Evolutionary conservation across 2,329 filamentous ascomycete genomes (phyloP), one percentile per base, ranked within the genome.

Genomic region (Fusarium avenaceum): DNA sequence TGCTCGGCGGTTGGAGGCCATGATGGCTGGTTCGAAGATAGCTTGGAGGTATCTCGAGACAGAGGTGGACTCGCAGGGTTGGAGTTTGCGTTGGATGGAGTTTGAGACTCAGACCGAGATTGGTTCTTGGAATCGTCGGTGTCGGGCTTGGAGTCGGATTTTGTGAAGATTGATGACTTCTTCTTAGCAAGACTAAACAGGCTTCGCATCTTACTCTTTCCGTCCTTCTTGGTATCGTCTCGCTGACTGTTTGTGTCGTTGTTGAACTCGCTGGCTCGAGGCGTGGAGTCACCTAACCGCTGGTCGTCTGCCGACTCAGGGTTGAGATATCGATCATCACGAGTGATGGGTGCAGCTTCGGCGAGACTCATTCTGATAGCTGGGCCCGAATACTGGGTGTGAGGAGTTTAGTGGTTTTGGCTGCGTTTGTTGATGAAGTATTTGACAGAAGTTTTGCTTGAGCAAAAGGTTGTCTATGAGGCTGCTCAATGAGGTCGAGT

Each of bases 131-230:
- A 35, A 19, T 67, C 48, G 38, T 67, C 61, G 13, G 45, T 42
- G 51, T 61, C 40, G 60, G 54, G 38, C 35, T 67, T 57, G 35
- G 47, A 35, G 20, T 70, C 63, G 26, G 62, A 35, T 57, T 72
- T 72, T 15, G 52, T 57, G 13, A 64, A 38, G 7, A 55, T 45
- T 9, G 70, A 55, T 17, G 61, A 80, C 78, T 87, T 89, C 79
- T 89, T 89, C 81, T 87, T 89, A 52, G 86, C 86, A 67, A 89
- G 84, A 7, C 85, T 83, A 75, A 89, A 89, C 42, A 89, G 79
- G 65, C 84, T 82, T 67, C 86, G 82, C 78, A 86, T 88, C 76
- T 86, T 85, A 49, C 83, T 85, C 52, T 72, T 71, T n/a, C 63
- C 61, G 19, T 75, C 72, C 49, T 67, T 73, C 42, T 70, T 72